Evolutionary conservation across 495 filamentous ascomycete species (phyloP).

Genomic region (Aspergillus baeticus): DNA sequence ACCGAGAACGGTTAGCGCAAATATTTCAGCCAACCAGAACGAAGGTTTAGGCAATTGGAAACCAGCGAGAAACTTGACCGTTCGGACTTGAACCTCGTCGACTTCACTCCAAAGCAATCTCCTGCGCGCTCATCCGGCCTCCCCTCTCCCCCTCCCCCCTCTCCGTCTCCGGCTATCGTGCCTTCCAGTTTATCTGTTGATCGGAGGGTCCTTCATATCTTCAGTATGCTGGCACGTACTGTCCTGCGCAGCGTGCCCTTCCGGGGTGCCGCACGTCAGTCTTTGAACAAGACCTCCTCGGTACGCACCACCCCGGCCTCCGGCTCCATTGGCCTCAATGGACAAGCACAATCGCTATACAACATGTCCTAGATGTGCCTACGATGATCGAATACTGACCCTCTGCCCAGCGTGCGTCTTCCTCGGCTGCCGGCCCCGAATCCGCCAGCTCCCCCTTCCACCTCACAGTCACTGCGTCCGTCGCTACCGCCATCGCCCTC

Average conservation of each 20-base stretch:
- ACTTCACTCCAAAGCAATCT: constrained; percentile 38
- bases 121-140: constrained; percentile 27
- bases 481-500: constrained; percentile 78
- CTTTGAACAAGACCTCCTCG: constrained; percentile 48
- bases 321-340: constrained; percentile 31
- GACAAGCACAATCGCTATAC: constrained; percentile 32
- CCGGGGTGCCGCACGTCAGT: constrained; percentile 61
- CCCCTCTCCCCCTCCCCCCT: constrained; percentile 30
- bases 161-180: constrained; percentile 31
- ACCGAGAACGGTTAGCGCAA: constrained; percentile 34
- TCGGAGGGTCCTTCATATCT: constrained; percentile 41
- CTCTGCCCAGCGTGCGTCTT: constrained; percentile 42
- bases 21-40: constrained; percentile 34
- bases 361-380: background rate
- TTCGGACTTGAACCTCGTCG: constrained; percentile 35
- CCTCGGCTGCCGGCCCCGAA: constrained; percentile 48
- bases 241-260: constrained; percentile 77
- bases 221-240: constrained; percentile 84
- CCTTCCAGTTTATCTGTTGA: constrained; percentile 32
- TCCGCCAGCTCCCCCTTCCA: constrained; percentile 51
- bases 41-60: constrained; percentile 43
- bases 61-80: constrained; percentile 42
- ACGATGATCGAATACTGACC: constrained; percentile 25
- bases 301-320: constrained; percentile 38
- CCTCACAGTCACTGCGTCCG: constrained; percentile 76